A percentile compares a stretch with the other conserved stretches of the same genome.
These are phyloP conservation scores for Cardamine chenopodiifolia DNA, from an alignment of 345 rosid species.

Conservation along the genomic window DNA sequence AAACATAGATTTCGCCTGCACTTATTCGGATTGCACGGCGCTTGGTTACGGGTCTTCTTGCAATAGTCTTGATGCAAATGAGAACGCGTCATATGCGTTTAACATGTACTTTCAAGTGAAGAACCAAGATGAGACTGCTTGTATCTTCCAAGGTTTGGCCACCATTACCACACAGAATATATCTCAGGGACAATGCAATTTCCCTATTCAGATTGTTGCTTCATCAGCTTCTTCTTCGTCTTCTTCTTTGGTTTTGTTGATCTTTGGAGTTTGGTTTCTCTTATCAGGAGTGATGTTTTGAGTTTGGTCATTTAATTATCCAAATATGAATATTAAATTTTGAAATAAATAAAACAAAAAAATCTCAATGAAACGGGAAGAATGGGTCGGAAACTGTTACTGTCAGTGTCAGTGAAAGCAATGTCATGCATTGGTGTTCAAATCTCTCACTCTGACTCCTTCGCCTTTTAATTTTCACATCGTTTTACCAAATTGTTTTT, in stretches of 20 bases:
- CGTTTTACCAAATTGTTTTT: background rate
- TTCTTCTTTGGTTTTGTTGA: conserved; percentile 20
- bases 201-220: conserved; percentile 58
- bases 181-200: conserved; percentile 72
- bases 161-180: conserved; percentile 51
- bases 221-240: conserved; percentile 34
- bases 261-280: conserved; percentile 27
- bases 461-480: background rate
- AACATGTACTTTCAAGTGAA: conserved; percentile 71
- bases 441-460: background rate
- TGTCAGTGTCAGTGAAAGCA: conserved; percentile 21
- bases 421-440: conserved; percentile 37
- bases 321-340: background rate
- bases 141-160: conserved; percentile 68
- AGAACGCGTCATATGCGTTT: conserved; percentile 70
- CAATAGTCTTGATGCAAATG: conserved; percentile 56
- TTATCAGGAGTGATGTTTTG: conserved; percentile 1
- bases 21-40: conserved; percentile 56
- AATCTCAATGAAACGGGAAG: conserved; percentile 17
- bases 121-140: conserved; percentile 60
- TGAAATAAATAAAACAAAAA: conserved; percentile 1
- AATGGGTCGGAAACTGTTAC: conserved; percentile 5
- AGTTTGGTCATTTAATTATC: background rate
- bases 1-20: conserved; percentile 70
- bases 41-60: conserved; percentile 69